phyloP scores from a whole-genome alignment of 1,284 basidiomycete genomes.

The Apiotrichum montevideense region DNA sequence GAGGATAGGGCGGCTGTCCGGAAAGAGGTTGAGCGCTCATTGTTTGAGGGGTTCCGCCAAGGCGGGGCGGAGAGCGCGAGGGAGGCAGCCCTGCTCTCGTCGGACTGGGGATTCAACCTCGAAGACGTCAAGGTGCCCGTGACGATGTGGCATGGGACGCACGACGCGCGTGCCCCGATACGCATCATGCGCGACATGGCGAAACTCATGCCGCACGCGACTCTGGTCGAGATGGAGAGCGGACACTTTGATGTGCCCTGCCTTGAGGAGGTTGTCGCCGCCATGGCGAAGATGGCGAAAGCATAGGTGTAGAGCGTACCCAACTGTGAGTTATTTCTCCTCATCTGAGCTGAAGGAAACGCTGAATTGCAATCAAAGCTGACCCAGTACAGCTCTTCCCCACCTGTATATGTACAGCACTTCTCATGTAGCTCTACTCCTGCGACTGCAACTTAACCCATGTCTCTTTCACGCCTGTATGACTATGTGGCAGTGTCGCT shows the following conservation, averaged over 20 bases:
- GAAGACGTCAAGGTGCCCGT: background rate
- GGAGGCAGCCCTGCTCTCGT: constrained; percentile 8
- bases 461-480: too few species aligned
- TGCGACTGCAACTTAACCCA: too few species aligned
- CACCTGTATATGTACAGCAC: too few species aligned
- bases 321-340: too few species aligned
- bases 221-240: background rate
- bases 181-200: constrained; percentile 4
- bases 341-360: too few species aligned
- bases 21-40: too few species aligned
- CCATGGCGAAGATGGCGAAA: background rate
- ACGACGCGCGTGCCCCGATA: constrained; percentile 6
- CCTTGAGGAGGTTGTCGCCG: background rate
- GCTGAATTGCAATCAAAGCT: too few species aligned
- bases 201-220: constrained; percentile 2
- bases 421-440: too few species aligned
- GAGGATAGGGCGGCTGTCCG: too few species aligned
- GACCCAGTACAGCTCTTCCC: too few species aligned
- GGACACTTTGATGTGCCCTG: constrained; percentile 10
- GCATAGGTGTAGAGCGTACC: too few species aligned
- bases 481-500: too few species aligned
- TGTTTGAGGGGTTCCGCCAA: constrained; percentile 6
- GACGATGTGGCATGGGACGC: constrained; percentile 9
- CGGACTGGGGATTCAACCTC: constrained; percentile 6
- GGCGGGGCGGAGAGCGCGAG: constrained; percentile 1